These are phyloP conservation scores for Beauveria asiatica DNA, from an alignment of 2,329 filamentous ascomycete species.

Conservation along the genomic window DNA sequence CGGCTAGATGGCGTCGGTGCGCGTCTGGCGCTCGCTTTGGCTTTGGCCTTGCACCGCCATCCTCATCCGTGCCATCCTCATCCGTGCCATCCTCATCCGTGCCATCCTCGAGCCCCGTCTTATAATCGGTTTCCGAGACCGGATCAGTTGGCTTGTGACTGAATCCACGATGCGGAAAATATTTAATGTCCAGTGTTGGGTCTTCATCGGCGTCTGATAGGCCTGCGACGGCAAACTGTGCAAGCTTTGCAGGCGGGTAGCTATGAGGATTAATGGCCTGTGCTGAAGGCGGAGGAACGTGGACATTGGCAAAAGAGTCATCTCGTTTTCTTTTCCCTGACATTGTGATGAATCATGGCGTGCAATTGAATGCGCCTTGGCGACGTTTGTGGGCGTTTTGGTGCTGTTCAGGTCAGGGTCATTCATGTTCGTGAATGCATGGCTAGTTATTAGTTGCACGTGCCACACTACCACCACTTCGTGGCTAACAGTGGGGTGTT, in stretches of 20 bases:
- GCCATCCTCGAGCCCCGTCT: background rate
- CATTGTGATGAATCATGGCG: background rate
- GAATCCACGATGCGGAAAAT: slow-evolving; percentile 44
- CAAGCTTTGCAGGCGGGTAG: slow-evolving; percentile 41
- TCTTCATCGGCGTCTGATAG: slow-evolving; percentile 38
- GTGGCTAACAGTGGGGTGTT: no score
- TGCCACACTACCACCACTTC: no score
- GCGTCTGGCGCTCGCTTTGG: slow-evolving; percentile 3
- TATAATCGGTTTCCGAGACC: background rate
- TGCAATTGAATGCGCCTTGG: background rate
- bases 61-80: slow-evolving; percentile 52
- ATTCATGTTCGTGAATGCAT: background rate
- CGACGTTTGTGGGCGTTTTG: background rate
- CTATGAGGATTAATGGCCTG: slow-evolving; percentile 42
- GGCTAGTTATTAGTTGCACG: no score
- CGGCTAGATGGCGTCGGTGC: slow-evolving; percentile 46
- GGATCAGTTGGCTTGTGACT: background rate
- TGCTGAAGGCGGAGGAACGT: background rate
- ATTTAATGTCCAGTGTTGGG: slow-evolving; percentile 28
- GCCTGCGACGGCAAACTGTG: slow-evolving; percentile 46
- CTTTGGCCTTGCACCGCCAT: slow-evolving; percentile 46
- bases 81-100: slow-evolving; percentile 72
- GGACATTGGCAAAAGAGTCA: background rate
- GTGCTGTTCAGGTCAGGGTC: background rate
- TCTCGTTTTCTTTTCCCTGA: slow-evolving; percentile 3